Conservation (phyloP, 345 rosid genomes). For the Eucalyptus pauciflora region DNA sequence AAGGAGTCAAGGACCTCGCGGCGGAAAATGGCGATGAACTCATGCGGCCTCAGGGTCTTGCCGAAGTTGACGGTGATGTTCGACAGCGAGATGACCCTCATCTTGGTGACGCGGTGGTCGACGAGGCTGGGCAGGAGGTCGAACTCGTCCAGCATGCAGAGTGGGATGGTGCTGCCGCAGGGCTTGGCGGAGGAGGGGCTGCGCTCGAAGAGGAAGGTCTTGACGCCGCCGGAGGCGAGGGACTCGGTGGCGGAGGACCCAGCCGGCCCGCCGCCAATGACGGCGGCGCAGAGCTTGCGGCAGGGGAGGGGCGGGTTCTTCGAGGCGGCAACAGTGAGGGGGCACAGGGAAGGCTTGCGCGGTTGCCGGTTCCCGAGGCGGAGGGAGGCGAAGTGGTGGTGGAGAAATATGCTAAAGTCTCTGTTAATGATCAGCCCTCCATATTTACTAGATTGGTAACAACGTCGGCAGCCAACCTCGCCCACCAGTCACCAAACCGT, state of each 20-base stretch:
- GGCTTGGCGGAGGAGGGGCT: conserved; percentile 46
- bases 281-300: conserved; percentile 38
- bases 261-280: conserved; percentile 51
- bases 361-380: background rate
- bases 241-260: conserved; percentile 54
- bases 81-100: conserved; percentile 61
- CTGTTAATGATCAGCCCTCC: no score
- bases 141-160: conserved; percentile 67
- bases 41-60: conserved; percentile 28
- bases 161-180: conserved; percentile 63
- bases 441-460: no score
- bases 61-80: conserved; percentile 50
- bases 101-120: conserved; percentile 52
- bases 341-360: background rate
- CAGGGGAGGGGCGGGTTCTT: conserved; percentile 8
- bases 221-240: conserved; percentile 38
- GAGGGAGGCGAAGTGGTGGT: background rate
- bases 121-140: conserved; percentile 49
- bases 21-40: conserved; percentile 61
- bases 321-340: no score
- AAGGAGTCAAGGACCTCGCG: conserved; percentile 63
- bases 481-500: no score
- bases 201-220: conserved; percentile 59
- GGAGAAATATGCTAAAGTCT: background rate
- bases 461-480: no score